Conservation (phyloP, 2,329 filamentous ascomycete genomes). For the Spiromastix sp. region DNA sequence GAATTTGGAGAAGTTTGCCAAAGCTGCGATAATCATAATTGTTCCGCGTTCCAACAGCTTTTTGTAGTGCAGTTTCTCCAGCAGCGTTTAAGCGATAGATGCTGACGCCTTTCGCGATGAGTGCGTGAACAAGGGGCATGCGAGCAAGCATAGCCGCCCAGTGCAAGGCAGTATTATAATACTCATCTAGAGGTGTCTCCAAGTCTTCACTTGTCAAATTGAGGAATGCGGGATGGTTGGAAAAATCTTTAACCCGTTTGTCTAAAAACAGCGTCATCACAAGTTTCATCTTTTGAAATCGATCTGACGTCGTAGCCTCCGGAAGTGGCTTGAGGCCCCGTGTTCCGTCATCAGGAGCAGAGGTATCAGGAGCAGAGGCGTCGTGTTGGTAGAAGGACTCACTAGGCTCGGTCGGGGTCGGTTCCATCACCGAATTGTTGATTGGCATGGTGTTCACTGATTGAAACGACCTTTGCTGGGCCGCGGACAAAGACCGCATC, state of each 20-base stretch:
- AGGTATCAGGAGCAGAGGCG: conserved; percentile 6
- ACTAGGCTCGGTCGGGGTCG: conserved; percentile 36
- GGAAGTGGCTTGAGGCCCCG: conserved; percentile 34
- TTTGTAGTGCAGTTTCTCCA: conserved; percentile 87
- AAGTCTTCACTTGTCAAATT: conserved; percentile 69
- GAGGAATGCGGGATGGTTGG: conserved; percentile 65
- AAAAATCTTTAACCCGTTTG: conserved; percentile 56
- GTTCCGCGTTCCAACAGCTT: conserved; percentile 86
- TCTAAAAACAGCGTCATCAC: conserved; percentile 78
- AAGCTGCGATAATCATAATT: conserved; percentile 87
- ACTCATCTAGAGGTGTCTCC: conserved; percentile 83
- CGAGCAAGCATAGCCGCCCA: conserved; percentile 93
- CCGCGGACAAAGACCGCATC: conserved; percentile 45
- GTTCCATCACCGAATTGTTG: conserved; percentile 28
- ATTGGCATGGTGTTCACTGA: conserved; percentile 20
- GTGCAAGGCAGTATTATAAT: conserved; percentile 77
- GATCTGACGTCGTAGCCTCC: conserved; percentile 48
- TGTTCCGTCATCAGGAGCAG: conserved; percentile 7
- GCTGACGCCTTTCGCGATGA: conserved; percentile 76
- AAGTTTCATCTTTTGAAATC: conserved; percentile 69
- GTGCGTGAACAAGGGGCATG: conserved; percentile 66
- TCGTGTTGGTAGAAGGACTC: conserved; percentile 36
- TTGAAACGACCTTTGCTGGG: conserved; percentile 27
- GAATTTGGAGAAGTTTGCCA: conserved; percentile 76
- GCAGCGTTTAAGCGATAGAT: conserved; percentile 80